phyloP scores from a whole-genome alignment of 495 filamentous ascomycete species.

The Xylaria palmicola region DNA sequence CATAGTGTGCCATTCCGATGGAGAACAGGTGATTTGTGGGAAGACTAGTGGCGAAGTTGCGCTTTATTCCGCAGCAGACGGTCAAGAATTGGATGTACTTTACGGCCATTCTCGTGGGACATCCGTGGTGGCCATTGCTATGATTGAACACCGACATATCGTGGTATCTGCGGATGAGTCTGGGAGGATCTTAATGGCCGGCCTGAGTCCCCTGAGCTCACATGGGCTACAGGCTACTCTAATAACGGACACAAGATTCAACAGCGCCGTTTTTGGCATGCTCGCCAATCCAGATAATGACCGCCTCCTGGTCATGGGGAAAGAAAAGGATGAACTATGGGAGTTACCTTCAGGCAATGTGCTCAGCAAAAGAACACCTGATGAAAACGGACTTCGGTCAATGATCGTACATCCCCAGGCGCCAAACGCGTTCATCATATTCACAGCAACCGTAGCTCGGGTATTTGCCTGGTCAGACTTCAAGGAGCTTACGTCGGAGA shows the following conservation, averaged over 20 bases:
- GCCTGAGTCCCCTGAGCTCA: background rate
- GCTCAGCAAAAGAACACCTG: background rate
- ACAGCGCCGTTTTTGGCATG: slow-evolving; percentile 7
- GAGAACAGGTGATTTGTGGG: slow-evolving; percentile 18
- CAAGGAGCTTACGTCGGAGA: slow-evolving; percentile 14
- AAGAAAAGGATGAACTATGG: slow-evolving; percentile 15
- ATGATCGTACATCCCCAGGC: slow-evolving; percentile 1
- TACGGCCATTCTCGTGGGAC: slow-evolving; percentile 19
- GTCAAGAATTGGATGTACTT: slow-evolving; percentile 5
- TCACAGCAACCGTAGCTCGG: slow-evolving; percentile 12
- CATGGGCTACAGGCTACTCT: background rate
- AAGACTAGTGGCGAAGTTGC: slow-evolving; percentile 25
- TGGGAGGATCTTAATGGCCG: slow-evolving; percentile 17
- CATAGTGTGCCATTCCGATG: slow-evolving; percentile 12
- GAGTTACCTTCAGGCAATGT: slow-evolving; percentile 21
- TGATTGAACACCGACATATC: slow-evolving; percentile 10
- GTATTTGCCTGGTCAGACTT: slow-evolving; percentile 26
- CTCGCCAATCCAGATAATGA: slow-evolving; percentile 17
- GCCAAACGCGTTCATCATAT: slow-evolving; percentile 15
- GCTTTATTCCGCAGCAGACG: slow-evolving; percentile 20
- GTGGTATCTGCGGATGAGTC: slow-evolving; percentile 24
- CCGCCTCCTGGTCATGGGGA: slow-evolving; percentile 22
- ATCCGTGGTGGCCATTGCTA: slow-evolving; percentile 7
- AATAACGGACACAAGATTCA: slow-evolving; percentile 14
- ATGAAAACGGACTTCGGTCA: slow-evolving; percentile 8